Evolutionary conservation across 139 green algal species (phyloP).

Genomic region (Yamagishiella unicocca): DNA sequence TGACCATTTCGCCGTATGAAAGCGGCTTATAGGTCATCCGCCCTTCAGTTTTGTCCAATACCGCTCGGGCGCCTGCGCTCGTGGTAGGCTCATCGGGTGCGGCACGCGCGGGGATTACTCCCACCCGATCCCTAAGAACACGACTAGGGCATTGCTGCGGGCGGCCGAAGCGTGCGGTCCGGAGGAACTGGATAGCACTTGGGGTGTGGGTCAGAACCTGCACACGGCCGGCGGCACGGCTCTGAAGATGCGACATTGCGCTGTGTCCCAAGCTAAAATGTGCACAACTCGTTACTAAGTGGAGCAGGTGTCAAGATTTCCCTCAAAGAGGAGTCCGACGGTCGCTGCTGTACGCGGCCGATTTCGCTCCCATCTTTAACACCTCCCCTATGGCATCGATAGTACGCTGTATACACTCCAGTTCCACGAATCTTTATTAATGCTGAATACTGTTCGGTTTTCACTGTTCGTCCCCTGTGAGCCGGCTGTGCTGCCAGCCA

Average conservation of each 20-base stretch:
- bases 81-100: neutral
- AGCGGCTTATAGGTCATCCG: slow-evolving; percentile 80
- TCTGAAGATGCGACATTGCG: slow-evolving; percentile 4
- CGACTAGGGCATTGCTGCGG: neutral
- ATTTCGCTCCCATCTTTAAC: too few species aligned
- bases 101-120: neutral
- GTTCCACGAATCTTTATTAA: too few species aligned
- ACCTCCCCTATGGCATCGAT: too few species aligned
- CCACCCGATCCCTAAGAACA: neutral
- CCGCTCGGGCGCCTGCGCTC: neutral
- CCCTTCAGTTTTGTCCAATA: slow-evolving; percentile 52
- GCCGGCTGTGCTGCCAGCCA: too few species aligned
- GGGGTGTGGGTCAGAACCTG: neutral
- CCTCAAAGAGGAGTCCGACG: too few species aligned
- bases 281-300: too few species aligned
- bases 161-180: neutral
- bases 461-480: too few species aligned
- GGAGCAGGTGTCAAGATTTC: too few species aligned
- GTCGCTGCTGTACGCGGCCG: neutral
- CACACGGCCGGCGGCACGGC: neutral
- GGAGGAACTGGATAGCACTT: neutral
- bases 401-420: too few species aligned
- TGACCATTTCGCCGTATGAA: slow-evolving; percentile 81
- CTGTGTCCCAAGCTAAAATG: too few species aligned
- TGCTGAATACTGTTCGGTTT: too few species aligned